Evolutionary conservation across 768 basidiomycete species (phyloP).

Genomic region (Lactifluus pinguis): DNA sequence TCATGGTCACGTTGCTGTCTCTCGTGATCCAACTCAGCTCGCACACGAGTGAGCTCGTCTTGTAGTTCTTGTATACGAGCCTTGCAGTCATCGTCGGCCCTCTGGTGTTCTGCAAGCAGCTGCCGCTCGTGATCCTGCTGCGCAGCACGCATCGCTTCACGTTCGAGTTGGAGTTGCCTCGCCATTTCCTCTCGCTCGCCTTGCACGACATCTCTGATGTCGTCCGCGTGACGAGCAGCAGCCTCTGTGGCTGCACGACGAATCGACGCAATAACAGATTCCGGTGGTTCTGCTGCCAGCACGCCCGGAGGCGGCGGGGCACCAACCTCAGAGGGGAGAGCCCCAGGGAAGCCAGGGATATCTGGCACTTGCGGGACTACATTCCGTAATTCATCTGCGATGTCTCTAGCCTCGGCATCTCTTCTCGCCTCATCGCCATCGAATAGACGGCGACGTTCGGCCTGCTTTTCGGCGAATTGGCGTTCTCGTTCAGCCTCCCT

Average conservation of each 20-base stretch:
- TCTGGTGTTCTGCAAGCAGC: constrained; percentile 9
- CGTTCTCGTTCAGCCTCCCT: constrained; percentile 59
- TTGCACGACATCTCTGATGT: constrained; percentile 39
- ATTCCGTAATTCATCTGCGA: constrained; percentile 36
- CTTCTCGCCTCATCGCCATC: constrained; percentile 49
- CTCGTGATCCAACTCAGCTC: constrained; percentile 56
- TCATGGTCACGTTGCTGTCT: constrained; percentile 46
- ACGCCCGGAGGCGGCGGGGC: constrained; percentile 7
- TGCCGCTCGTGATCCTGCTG: constrained; percentile 14
- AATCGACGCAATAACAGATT: constrained; percentile 31
- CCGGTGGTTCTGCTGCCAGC: constrained; percentile 22
- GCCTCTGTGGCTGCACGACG: constrained; percentile 42
- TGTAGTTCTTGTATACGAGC: constrained; percentile 52
- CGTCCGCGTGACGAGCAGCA: constrained; percentile 44
- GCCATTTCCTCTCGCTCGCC: constrained; percentile 20
- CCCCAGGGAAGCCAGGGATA: neutral
- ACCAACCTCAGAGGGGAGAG: neutral
- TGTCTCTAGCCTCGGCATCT: constrained; percentile 42
- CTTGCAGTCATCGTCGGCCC: constrained; percentile 40
- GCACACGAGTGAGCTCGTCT: constrained; percentile 48
- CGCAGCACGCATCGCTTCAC: constrained; percentile 18
- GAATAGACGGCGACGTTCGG: constrained; percentile 53
- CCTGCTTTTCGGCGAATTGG: constrained; percentile 48
- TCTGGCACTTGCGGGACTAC: constrained; percentile 15
- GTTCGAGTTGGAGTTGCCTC: constrained; percentile 11